Evolutionary conservation across 2,329 filamentous ascomycete species (phyloP).

Genomic region (Ophiostoma ulmi): DNA sequence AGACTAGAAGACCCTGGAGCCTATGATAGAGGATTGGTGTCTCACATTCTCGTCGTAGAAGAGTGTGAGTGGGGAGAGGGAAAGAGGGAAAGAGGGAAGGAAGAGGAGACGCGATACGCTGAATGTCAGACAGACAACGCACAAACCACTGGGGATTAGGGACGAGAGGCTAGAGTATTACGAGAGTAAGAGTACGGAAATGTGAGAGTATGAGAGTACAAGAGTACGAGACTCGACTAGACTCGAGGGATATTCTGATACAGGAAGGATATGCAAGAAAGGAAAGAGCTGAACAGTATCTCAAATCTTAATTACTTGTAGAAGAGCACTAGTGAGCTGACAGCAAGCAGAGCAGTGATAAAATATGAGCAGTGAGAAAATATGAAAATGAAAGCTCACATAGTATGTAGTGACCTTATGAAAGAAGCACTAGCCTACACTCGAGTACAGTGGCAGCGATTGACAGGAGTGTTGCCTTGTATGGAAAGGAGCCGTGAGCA

Average conservation of each 20-base stretch:
- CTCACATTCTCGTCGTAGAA: slow-evolving; percentile 11
- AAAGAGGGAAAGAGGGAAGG: neutral
- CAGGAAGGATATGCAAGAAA: neutral
- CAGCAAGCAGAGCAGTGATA: neutral
- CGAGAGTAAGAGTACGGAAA: neutral
- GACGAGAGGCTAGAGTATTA: neutral
- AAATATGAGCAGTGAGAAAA: neutral
- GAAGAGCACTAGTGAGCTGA: neutral
- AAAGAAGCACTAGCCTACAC: neutral
- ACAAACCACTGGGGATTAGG: slow-evolving; percentile 6
- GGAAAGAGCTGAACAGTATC: neutral
- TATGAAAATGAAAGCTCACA: neutral
- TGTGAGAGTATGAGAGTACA: neutral
- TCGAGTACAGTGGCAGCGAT: neutral
- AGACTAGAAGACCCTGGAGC: neutral
- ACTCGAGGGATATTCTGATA: neutral
- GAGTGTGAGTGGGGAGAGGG: slow-evolving; percentile 2
- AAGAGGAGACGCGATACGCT: neutral
- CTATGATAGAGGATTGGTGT: neutral
- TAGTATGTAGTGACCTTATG: neutral
- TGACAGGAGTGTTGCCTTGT: slow-evolving; percentile 8
- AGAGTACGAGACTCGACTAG: neutral
- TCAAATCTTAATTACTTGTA: no score
- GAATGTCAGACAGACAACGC: slow-evolving; percentile 4
- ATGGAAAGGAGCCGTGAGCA: neutral